Evolutionary conservation across 352 stramenopile species (phyloP).

Genomic region (Globisporangium spinosum): DNA sequence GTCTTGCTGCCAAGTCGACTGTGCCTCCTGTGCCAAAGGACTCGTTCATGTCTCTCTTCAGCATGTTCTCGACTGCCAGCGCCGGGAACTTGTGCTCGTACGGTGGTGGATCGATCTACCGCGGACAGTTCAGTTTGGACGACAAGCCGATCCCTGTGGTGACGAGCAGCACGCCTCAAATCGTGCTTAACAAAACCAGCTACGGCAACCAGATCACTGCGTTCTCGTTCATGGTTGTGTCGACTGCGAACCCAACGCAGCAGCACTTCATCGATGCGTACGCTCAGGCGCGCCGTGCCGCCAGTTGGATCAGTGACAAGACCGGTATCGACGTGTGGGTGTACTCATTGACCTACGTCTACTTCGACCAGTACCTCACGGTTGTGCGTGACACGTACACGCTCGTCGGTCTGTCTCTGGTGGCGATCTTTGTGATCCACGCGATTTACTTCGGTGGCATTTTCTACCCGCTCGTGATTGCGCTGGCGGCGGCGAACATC

Average conservation of each 20-base stretch:
- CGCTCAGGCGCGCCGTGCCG: constrained; percentile 45
- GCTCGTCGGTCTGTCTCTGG: constrained; percentile 43
- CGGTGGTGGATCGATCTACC: constrained; percentile 42
- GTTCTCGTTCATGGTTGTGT: constrained; percentile 35
- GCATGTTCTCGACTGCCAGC: constrained; percentile 30
- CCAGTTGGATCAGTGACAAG: constrained; percentile 53
- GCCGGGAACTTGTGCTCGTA: constrained; percentile 37
- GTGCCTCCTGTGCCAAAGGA: constrained; percentile 25
- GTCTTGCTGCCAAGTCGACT: constrained; percentile 27
- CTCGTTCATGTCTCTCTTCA: constrained; percentile 32
- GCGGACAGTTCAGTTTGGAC: constrained; percentile 33
- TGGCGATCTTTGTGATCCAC: constrained; percentile 52
- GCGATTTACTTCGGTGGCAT: constrained; percentile 44
- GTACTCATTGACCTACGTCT: constrained; percentile 55
- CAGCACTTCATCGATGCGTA: constrained; percentile 60
- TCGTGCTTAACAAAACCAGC: constrained; percentile 19
- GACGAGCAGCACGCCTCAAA: constrained; percentile 10
- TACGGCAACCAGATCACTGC: constrained; percentile 27
- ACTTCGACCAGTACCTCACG: constrained; percentile 69
- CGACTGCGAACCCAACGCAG: constrained; percentile 51
- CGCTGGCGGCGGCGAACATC: constrained; percentile 45
- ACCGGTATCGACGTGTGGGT: constrained; percentile 57
- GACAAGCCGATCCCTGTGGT: constrained; percentile 29
- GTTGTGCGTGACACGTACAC: constrained; percentile 47
- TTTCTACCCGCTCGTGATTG: constrained; percentile 41